Base-by-base conservation (phyloP, 2,329 filamentous ascomycete genomes). In the Zarea fungicola region DNA sequence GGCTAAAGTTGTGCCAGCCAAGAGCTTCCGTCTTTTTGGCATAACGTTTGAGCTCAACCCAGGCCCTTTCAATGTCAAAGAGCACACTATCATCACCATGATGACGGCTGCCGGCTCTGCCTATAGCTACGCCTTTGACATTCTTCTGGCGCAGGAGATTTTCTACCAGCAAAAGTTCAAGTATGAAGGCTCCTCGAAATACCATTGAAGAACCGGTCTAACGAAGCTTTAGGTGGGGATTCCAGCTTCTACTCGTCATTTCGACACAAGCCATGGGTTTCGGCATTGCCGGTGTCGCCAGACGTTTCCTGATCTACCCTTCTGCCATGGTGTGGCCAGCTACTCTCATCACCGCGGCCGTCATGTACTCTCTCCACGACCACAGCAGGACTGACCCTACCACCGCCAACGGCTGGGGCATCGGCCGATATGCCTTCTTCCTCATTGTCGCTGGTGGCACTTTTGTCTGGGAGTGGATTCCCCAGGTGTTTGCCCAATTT, bases 281-380 rank as follows among this genome's bases (percentile, higher is more conserved):
- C 54, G 81, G 81, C 3, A 66, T 85, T 25, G 82, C 82, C 7
- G 81, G 81, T 3, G 60, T 84, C 49, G 69, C 73, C 23, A 70
- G 80, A 19, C 73, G 78, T 29, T 84, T 81, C 64, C 71, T 85
- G 23, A 73, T 81, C 22, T 77, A 70, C 64, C 81, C 79, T 1
- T 78, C 81, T 3, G 74, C 78, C 45, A 84, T 84, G 80, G 77
- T 84, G 44, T 84, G 81, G 80, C 81, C 81, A 1, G 71, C 74
- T 19, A 74, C 77, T 23, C 67, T 82, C 28, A 77, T 83, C 58
- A 85, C 81, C 58, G 73, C 76, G 34, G 73, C 80, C 2, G 71
- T 86, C 28, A 83, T 85, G 61, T 76, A 81, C 58, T 77, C 81
- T 3, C 71, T 87, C 34, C 83, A 87, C 60, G 81, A 86, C 55